Evolutionary conservation across 2,329 filamentous ascomycete genomes (phyloP), one percentile per base, ranked within the genome.

Genomic region (Escovopsis sp.): DNA sequence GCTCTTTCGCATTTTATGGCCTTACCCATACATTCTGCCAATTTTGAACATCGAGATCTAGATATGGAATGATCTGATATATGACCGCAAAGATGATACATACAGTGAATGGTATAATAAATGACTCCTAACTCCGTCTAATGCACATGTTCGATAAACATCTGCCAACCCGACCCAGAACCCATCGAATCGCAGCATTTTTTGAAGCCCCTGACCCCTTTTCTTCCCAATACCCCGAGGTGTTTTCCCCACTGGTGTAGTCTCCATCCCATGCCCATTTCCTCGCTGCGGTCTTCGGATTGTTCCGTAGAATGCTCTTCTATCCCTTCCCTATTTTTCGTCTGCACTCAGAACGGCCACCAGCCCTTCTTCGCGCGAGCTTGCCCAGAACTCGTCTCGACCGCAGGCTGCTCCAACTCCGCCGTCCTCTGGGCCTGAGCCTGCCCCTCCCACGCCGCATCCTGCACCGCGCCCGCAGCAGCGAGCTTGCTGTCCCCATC

Each of bases 371-470:
- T 71, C 38, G 58, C 53, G 2, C 55, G 41, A 32, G 54, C 43
- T 47, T 51, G 53, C 18, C 46, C 46, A 45, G 46, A 50, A 30
- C 45, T 48, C 30, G 52, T 51, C 30, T 65, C 60, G 28, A 67
- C 52, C 0, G 69, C 71, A 3, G 74, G 46, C 44, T 66, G 65
- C 50, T 75, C 72, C 37, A 75, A 54, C 40, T 63, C 64, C 2
- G 28, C 72, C 11, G 49, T 57, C 45, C 60, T 60, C 60, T 75
- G 70, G 46, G 68, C 69, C 49, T 69, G 63, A 49, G 64, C 65
- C 58, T 75, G 72, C 35, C 59, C 54, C 45, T 72, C 67, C 48
- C 71, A 67, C 1, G 63, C 68, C 15, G 55, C 59, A 44, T 72
- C 67, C 48, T 71, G 67, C 1, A 63, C 68, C 15, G 55, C 59